Percentiles rank a stretch among this genome's conserved stretches.
phyloP scores from a whole-genome alignment of 2,329 filamentous ascomycete species.

The Huntiella savannae region DNA sequence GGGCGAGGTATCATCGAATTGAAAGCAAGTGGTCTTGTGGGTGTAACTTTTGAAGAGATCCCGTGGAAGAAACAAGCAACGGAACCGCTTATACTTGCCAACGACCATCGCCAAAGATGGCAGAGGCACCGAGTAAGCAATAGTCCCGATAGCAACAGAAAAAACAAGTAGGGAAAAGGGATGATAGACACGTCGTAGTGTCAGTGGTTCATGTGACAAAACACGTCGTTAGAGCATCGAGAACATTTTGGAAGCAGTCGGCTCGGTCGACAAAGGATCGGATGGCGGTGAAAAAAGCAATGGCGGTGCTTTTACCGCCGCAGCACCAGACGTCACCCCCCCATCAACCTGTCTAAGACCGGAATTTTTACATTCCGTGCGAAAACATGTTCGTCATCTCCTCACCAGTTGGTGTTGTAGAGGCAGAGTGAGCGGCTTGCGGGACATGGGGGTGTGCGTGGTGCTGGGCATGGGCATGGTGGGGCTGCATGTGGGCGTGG shows the following conservation, averaged over 20 bases:
- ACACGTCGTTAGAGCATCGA: too few species aligned
- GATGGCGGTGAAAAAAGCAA: too few species aligned
- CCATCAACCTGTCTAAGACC: background rate
- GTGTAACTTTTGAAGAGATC: slow-evolving; percentile 9
- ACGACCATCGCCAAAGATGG: background rate
- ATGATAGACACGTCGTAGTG: too few species aligned
- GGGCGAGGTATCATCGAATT: slow-evolving; percentile 11
- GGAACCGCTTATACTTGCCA: background rate
- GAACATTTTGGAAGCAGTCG: too few species aligned
- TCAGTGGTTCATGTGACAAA: too few species aligned
- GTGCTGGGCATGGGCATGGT: slow-evolving; percentile 9
- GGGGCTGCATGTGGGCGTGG: slow-evolving; percentile 8
- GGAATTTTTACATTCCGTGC: slow-evolving; percentile 57
- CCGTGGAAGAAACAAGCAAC: background rate
- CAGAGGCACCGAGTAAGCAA: background rate
- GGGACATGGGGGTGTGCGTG: slow-evolving; percentile 8
- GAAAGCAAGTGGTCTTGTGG: slow-evolving; percentile 13
- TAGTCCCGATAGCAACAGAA: too few species aligned
- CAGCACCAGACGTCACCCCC: background rate
- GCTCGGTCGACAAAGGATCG: too few species aligned
- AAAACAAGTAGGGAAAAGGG: too few species aligned
- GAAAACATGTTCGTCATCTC: slow-evolving; percentile 97
- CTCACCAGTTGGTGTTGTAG: slow-evolving; percentile 29
- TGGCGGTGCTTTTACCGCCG: too few species aligned
- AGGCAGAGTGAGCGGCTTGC: slow-evolving; percentile 5